phyloP scores from a whole-genome alignment of 257 asterid genomes.

The Paulownia fortunei region DNA sequence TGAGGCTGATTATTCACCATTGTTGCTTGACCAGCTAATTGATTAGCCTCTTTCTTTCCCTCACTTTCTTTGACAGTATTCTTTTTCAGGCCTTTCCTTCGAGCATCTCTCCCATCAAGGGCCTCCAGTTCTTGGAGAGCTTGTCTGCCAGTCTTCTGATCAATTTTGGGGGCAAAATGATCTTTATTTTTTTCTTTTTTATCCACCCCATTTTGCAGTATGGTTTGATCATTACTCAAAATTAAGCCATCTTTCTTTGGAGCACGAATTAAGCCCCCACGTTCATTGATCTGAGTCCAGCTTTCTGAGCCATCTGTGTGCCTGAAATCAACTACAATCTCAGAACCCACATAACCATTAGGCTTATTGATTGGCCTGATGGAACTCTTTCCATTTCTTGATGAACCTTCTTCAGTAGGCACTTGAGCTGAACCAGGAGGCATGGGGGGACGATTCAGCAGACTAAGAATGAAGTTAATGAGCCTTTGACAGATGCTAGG shows the following conservation, averaged over 20 bases:
- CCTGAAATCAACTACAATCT: slow-evolving; percentile 50
- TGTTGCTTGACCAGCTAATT: slow-evolving; percentile 1
- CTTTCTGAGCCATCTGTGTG: slow-evolving; percentile 38
- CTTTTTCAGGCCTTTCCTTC: not conserved
- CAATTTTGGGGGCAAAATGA: not conserved
- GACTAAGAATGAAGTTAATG: slow-evolving; percentile 42
- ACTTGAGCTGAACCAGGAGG: slow-evolving; percentile 28
- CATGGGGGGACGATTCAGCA: slow-evolving; percentile 9
- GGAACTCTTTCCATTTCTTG: slow-evolving; percentile 19
- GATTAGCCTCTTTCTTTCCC: not conserved
- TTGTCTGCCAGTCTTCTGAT: not conserved
- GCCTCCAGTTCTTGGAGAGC: not conserved
- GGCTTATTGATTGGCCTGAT: slow-evolving; percentile 1
- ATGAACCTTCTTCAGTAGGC: slow-evolving; percentile 26
- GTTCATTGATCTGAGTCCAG: not conserved
- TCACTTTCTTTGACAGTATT: slow-evolving; percentile 26
- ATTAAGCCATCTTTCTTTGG: slow-evolving; percentile 31
- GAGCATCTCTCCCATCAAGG: not conserved
- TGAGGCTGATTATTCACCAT: slow-evolving; percentile 1
- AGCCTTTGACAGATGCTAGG: slow-evolving; percentile 46
- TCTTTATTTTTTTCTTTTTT: not conserved
- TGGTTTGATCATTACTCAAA: slow-evolving; percentile 2
- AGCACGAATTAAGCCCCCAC: not conserved
- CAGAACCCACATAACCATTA: slow-evolving; percentile 29
- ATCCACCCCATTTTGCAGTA: not conserved